Evolutionary conservation across 2,329 filamentous ascomycete genomes (phyloP).

Genomic region (Ilyonectria robusta): DNA sequence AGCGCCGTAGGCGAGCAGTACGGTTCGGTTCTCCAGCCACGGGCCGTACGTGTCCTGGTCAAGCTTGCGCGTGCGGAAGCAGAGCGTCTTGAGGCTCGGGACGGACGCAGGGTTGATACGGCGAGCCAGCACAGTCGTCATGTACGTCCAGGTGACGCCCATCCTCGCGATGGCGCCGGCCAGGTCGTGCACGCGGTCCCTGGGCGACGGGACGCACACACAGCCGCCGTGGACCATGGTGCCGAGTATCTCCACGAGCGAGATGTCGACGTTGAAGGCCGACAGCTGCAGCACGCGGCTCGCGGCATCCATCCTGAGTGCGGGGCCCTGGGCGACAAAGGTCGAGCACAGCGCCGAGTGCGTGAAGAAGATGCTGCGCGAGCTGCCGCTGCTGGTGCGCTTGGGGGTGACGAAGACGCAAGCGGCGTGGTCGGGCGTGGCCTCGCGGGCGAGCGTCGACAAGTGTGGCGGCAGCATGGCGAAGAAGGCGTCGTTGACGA

Average conservation of each 20-base stretch:
- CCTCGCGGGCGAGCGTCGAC: slow-evolving; percentile 49
- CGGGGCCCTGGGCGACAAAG: slow-evolving; percentile 64
- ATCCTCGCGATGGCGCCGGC: slow-evolving; percentile 64
- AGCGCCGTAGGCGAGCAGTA: slow-evolving; percentile 67
- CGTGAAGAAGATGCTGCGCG: slow-evolving; percentile 74
- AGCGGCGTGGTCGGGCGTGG: slow-evolving; percentile 64
- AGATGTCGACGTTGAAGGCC: slow-evolving; percentile 67
- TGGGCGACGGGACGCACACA: slow-evolving; percentile 69
- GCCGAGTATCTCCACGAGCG: slow-evolving; percentile 66
- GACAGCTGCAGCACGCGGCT: slow-evolving; percentile 72
- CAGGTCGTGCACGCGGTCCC: slow-evolving; percentile 65
- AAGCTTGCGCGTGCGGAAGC: slow-evolving; percentile 64
- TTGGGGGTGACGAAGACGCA: slow-evolving; percentile 73
- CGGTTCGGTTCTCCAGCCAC: slow-evolving; percentile 61
- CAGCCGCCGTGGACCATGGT: slow-evolving; percentile 70
- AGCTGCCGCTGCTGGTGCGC: slow-evolving; percentile 55
- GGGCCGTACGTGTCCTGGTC: slow-evolving; percentile 64
- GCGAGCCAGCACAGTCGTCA: slow-evolving; percentile 72
- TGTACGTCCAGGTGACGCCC: slow-evolving; percentile 66
- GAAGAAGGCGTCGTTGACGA: slow-evolving; percentile 60
- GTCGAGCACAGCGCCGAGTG: slow-evolving; percentile 71
- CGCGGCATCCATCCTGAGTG: slow-evolving; percentile 62
- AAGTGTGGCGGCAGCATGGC: slow-evolving; percentile 51
- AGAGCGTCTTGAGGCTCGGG: slow-evolving; percentile 57
- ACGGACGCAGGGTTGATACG: slow-evolving; percentile 56